Conservation (phyloP, 192 early-diverging fungal genomes). For the Spizellomyces sp. region DNA sequence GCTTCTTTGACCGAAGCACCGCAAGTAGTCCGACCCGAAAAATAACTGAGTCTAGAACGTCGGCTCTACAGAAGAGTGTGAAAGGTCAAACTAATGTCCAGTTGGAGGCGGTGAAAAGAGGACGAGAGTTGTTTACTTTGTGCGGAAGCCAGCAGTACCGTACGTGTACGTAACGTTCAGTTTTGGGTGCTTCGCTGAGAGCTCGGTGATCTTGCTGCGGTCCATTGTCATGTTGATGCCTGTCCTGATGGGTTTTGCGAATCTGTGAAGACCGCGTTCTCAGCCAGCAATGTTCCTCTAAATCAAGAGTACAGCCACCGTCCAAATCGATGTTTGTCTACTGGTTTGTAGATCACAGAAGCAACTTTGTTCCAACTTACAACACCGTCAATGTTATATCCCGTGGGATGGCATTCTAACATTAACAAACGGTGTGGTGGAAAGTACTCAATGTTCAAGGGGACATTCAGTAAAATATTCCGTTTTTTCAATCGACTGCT, state of each 20-base stretch:
- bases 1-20: constrained; percentile 85
- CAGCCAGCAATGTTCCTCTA: no score
- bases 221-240: constrained; percentile 7
- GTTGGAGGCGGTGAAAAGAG: background rate
- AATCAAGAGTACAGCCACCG: no score
- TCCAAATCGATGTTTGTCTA: no score
- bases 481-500: no score
- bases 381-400: background rate
- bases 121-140: constrained; percentile 51
- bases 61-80: constrained; percentile 58
- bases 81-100: background rate
- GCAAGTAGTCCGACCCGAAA: constrained; percentile 92
- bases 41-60: constrained; percentile 88
- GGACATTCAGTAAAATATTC: no score
- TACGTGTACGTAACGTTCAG: constrained; percentile 71
- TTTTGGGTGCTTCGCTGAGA: constrained; percentile 67
- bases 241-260: background rate
- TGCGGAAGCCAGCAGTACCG: constrained; percentile 98
- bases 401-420: background rate
- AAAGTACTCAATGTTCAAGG: no score
- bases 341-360: no score
- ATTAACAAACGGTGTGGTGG: no score
- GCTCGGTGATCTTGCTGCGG: background rate
- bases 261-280: no score
- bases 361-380: background rate